Conservation (phyloP, 345 rosid genomes). For the Eucalyptus pumila region DNA sequence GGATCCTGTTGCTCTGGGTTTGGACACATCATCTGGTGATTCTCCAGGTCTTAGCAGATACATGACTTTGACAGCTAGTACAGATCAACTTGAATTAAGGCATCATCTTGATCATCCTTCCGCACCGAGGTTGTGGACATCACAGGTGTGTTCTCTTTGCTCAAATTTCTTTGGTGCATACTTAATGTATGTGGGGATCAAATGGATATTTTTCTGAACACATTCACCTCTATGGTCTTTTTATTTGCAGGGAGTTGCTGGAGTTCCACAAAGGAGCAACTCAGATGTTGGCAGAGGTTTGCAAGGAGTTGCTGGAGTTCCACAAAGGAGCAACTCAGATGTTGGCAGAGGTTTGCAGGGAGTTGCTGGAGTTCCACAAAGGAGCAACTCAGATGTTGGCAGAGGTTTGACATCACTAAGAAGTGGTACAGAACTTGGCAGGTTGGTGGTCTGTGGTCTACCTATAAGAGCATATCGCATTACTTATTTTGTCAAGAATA, state of each 20-base stretch:
- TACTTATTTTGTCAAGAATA: neutral
- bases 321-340: too few species aligned
- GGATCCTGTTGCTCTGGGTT: conserved; percentile 17
- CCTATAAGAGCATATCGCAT: neutral
- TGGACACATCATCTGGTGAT: conserved; percentile 13
- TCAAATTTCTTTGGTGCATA: neutral
- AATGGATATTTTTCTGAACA: conserved; percentile 15
- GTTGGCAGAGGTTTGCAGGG: conserved; percentile 26
- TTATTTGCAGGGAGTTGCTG: conserved; percentile 20
- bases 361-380: conserved; percentile 22
- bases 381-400: conserved; percentile 27
- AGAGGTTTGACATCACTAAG: conserved; percentile 44
- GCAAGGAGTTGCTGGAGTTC: conserved; percentile 14
- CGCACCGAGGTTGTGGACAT: conserved; percentile 52
- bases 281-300: conserved; percentile 4
- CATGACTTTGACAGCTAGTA: conserved; percentile 2
- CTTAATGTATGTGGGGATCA: conserved; percentile 31
- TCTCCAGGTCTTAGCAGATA: conserved; percentile 26
- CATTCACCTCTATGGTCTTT: neutral
- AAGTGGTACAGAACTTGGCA: conserved; percentile 54
- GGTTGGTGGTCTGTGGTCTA: conserved; percentile 23
- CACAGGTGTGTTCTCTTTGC: conserved; percentile 25
- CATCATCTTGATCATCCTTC: conserved; percentile 22
- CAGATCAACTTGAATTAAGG: conserved; percentile 40
- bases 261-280: too few species aligned